Base-by-base conservation (phyloP, 139 green algal genomes). In the Haematococcus sp. region DNA sequence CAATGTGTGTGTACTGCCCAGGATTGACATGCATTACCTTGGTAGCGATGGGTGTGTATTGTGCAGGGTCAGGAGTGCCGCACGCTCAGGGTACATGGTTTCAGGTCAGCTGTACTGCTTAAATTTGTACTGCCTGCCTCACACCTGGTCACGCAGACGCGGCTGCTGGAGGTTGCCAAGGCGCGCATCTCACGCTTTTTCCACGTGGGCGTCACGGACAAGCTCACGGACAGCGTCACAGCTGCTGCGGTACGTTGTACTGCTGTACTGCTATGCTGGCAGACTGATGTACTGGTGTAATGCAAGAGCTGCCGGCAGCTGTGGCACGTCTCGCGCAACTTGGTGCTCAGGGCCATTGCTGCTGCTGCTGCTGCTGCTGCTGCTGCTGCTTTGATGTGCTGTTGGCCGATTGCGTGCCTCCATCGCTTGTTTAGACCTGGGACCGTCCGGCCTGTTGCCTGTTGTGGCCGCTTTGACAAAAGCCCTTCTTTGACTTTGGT, bases 201-300 rank as follows among this genome's bases (percentile, higher is more conserved):
- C 4, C 91, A 96, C 72, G 87, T 96, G n/a, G 89, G 89, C 22
- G 54, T 87, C n/a, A 90, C 83, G 1, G 89, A 93, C 59, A 70
- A 63, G 34, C 86, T 95, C 76, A 74, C 81, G 13, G 74, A 87
- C 13, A 84, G 74, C 28, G 84, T 92, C 13, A 55, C 76, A 3
- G 81, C 86, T 2, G 76, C 90, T 20, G 86, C 88, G 46, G 89
- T 81, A 59, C 4, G 79, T 59, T 51, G n/a, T n/a, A n/a, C n/a
- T n/a, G 33, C 61, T 27, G 22, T 7, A 7, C 15, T 13, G 54
- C 54, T 28, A 13, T 61, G 54, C 7, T 19, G 9, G 4, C 54
- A 11, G 54, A 19, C 22, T 32, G 46, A 23, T 55, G 15, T 55
- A 15, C 46, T 17, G 15, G 46, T 17, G 15, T 55, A 55, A 55